A percentile compares a stretch with the other conserved stretches of the same genome.
These are phyloP conservation scores for Biancaea sappan DNA, from an alignment of 306 rosid species.

Conservation along the genomic window DNA sequence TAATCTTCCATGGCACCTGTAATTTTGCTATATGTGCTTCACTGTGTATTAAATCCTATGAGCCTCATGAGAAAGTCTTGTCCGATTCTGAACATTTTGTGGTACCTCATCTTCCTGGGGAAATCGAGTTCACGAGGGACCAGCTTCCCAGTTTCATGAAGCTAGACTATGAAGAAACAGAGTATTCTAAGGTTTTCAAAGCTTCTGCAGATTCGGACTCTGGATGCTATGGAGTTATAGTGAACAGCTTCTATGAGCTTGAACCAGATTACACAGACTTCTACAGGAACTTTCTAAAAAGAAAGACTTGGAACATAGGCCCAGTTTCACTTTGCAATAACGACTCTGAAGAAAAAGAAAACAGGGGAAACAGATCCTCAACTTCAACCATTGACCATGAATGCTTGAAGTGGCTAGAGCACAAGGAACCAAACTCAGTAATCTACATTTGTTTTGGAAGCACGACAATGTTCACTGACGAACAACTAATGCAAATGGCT, in stretches of 20 bases:
- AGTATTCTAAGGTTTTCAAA: background rate
- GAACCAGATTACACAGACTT: constrained; percentile 34
- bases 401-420: constrained; percentile 45
- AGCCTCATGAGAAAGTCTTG: constrained; percentile 29
- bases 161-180: constrained; percentile 16
- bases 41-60: background rate
- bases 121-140: constrained; percentile 27
- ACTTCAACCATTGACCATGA: constrained; percentile 18
- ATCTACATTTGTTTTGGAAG: constrained; percentile 45
- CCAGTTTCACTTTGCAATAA: constrained; percentile 21
- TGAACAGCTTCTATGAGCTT: constrained; percentile 44
- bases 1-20: constrained; percentile 41
- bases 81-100: constrained; percentile 37
- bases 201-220: background rate
- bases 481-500: constrained; percentile 40
- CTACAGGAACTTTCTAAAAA: constrained; percentile 28
- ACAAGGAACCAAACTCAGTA: constrained; percentile 38
- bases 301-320: constrained; percentile 38
- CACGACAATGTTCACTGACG: constrained; percentile 2
- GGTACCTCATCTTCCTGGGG: constrained; percentile 41
- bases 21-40: constrained; percentile 30
- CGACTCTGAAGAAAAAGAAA: constrained; percentile 1
- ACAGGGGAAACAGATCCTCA: constrained; percentile 20
- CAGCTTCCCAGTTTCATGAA: background rate
- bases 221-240: constrained; percentile 25